Evolutionary conservation across 345 rosid species (phyloP).

Genomic region (Camelina laxa): DNA sequence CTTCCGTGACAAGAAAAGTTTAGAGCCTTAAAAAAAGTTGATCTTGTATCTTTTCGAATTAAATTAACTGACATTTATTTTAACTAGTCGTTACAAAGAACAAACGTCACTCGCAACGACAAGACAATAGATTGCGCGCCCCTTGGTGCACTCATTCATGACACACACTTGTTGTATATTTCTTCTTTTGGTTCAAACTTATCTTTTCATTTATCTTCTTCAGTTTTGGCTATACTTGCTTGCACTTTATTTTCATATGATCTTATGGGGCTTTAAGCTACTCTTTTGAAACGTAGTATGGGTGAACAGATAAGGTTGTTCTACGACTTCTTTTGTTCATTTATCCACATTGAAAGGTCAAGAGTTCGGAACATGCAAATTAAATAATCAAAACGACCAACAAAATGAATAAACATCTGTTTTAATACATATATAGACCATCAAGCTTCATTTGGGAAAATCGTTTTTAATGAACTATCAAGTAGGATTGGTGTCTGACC

Average conservation of each 20-base stretch:
- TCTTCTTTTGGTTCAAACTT: background rate
- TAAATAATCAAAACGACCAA: background rate
- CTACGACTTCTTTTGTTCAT: conserved; percentile 1
- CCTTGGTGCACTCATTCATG: background rate
- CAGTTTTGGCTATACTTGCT: conserved; percentile 39
- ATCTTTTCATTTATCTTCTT: background rate
- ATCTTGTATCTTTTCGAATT: background rate
- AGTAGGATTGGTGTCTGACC: conserved; percentile 34
- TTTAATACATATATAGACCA: background rate
- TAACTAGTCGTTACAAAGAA: background rate
- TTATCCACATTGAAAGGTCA: conserved; percentile 30
- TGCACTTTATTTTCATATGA: conserved; percentile 19
- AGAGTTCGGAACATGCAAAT: conserved; percentile 20
- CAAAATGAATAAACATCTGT: background rate
- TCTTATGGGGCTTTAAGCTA: conserved; percentile 14
- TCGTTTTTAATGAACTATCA: conserved; percentile 8
- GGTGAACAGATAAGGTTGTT: conserved; percentile 37
- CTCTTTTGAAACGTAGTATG: conserved; percentile 31
- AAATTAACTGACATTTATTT: too few species aligned
- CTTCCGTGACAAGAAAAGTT: background rate
- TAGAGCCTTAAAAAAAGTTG: conserved; percentile 16
- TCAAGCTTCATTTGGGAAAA: conserved; percentile 14
- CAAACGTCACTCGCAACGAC: background rate
- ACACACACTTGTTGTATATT: background rate
- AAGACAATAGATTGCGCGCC: background rate